Conservation (phyloP, 2,329 filamentous ascomycete genomes). For the Tolypocladium nubicola region DNA sequence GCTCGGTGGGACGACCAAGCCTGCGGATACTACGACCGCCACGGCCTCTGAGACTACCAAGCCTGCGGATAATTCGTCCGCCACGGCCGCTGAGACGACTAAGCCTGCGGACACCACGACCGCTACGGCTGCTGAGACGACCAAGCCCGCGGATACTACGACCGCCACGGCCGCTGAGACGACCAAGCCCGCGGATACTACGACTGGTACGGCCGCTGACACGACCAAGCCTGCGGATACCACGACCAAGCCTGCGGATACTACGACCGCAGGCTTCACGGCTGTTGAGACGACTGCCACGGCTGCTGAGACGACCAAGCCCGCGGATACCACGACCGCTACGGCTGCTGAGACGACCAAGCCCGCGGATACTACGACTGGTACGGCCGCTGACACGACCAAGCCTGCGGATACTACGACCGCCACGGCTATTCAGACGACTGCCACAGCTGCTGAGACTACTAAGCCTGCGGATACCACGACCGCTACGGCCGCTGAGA, state of each 20-base stretch:
- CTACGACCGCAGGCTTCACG: conserved; percentile 14
- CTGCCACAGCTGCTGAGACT: too few species aligned
- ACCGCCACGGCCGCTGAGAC: background rate
- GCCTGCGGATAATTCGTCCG: conserved; percentile 11
- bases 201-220: conserved; percentile 6
- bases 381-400: too few species aligned
- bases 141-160: background rate
- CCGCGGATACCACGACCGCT: conserved; percentile 7
- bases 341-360: background rate
- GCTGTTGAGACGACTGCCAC: background rate
- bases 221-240: conserved; percentile 12
- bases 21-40: too few species aligned
- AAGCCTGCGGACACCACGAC: conserved; percentile 5
- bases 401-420: too few species aligned
- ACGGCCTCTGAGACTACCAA: too few species aligned
- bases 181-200: background rate
- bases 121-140: background rate
- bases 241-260: conserved; percentile 7
- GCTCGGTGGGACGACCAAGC: too few species aligned
- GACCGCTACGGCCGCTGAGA: too few species aligned
- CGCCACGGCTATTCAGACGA: too few species aligned
- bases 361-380: too few species aligned
- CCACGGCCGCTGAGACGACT: background rate
- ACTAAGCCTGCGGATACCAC: too few species aligned
- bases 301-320: background rate